A percentile compares a stretch with the other conserved stretches of the same genome.
phyloP scores from a whole-genome alignment of 768 basidiomycete genomes.

The Lactarius indigo region DNA sequence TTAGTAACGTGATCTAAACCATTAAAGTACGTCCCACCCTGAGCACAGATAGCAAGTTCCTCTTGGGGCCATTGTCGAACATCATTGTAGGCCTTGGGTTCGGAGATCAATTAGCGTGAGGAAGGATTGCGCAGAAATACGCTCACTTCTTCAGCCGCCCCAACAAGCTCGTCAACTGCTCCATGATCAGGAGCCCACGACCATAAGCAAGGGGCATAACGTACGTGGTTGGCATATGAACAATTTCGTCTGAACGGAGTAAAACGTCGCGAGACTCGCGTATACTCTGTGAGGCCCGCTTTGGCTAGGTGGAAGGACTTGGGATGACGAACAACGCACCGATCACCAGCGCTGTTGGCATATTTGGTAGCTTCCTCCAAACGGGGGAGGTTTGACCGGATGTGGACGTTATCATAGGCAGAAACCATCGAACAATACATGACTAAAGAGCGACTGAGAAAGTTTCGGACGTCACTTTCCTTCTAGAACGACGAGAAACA shows the following conservation, averaged over 20 bases:
- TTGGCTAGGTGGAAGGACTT: not conserved
- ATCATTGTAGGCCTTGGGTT: slow-evolving; percentile 51
- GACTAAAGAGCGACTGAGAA: slow-evolving; percentile 53
- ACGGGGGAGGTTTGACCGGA: slow-evolving; percentile 57
- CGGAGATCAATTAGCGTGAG: not conserved
- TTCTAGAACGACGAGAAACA: slow-evolving; percentile 16
- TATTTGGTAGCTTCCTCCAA: slow-evolving; percentile 62
- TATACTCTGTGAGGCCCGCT: slow-evolving; percentile 44
- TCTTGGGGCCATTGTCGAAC: slow-evolving; percentile 52
- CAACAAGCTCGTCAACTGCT: slow-evolving; percentile 55
- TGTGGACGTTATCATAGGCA: slow-evolving; percentile 62
- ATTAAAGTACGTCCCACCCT: slow-evolving; percentile 38
- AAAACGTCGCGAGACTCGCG: slow-evolving; percentile 56
- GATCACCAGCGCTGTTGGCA: slow-evolving; percentile 64
- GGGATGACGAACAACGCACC: slow-evolving; percentile 36
- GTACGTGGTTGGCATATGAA: slow-evolving; percentile 61
- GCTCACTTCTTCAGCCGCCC: slow-evolving; percentile 59
- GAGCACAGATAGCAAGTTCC: slow-evolving; percentile 50
- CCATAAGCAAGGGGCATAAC: slow-evolving; percentile 27
- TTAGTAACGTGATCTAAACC: not conserved
- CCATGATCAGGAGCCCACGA: slow-evolving; percentile 3
- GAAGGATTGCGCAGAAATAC: not conserved
- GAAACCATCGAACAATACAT: slow-evolving; percentile 61
- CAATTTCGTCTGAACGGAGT: slow-evolving; percentile 49
- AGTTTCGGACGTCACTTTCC: slow-evolving; percentile 12